Evolutionary conservation across 2,329 filamentous ascomycete species (phyloP), one percentile per base, ranked within the genome.

Genomic region (Epichloe hybrida): DNA sequence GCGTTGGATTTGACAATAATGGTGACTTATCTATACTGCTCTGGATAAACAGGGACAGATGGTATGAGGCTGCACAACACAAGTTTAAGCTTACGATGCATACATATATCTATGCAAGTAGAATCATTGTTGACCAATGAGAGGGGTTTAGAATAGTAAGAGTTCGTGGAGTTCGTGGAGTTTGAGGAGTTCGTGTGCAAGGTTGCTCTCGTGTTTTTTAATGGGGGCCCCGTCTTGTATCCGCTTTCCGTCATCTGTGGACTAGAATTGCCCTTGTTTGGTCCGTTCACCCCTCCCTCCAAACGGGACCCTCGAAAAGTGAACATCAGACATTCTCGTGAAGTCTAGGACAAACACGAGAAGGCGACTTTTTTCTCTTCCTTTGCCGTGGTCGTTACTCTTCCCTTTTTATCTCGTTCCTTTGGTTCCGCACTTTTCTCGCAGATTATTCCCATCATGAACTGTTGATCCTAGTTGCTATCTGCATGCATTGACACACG

Each of bases 211-310:
- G 4, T 31, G 27, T 31, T 31, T 31, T 31, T 31, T 31, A 11
- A 31, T 31, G 27, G 27, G 27, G 27, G 8, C 27, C 27, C 27
- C 27, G 27, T 31, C 27, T 31, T 31, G 27, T 11, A 11, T 31
- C 27, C 27, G 34, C 31, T 6, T 13, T 36, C 42, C 27, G 47
- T 49, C 47, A 37, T 46, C 44, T 31, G 44, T 46, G 44, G 44
- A 37, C 36, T 27, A 31, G 27, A 31, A 31, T 2, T 31, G 27
- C 27, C 23, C 27, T 31, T 8, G 15, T 23, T 42, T 34, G 39
- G 40, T 20, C 36, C 41, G 27, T 42, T 36, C 50, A 48, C 50
- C 50, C 50, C 50, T 44, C 44, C 50, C 39, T 48, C 48, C 34
- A 36, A 13, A 9, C 20, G 27, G 36, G 21, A 31, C 12, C 21